These are phyloP conservation scores for Prosopis cineraria DNA, from an alignment of 306 rosid species.

Conservation along the genomic window DNA sequence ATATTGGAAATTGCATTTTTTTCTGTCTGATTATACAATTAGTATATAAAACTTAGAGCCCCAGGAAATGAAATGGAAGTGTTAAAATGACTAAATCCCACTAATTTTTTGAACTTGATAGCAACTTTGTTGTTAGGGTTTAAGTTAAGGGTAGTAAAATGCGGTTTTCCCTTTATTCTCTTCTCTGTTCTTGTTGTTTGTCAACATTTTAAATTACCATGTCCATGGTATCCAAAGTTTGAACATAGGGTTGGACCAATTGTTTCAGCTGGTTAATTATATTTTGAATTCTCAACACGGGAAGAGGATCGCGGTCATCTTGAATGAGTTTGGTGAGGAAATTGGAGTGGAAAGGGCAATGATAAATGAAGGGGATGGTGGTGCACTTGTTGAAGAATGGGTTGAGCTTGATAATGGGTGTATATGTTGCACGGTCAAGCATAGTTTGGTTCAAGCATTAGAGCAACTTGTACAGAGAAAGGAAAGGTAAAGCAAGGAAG, in stretches of 20 bases:
- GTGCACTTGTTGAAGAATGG: slow-evolving; percentile 96
- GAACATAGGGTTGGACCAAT: slow-evolving; percentile 6
- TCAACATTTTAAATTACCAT: neutral
- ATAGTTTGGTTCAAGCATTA: slow-evolving; percentile 89
- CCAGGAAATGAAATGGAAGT: neutral
- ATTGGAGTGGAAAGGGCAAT: slow-evolving; percentile 95
- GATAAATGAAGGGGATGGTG: slow-evolving; percentile 94
- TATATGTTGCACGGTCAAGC: slow-evolving; percentile 89
- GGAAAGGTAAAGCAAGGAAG: slow-evolving; percentile 58
- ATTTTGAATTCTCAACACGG: slow-evolving; percentile 80
- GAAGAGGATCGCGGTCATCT: slow-evolving; percentile 91
- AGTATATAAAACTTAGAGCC: neutral
- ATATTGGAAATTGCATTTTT: neutral
- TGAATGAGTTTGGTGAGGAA: slow-evolving; percentile 97
- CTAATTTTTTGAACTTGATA: neutral
- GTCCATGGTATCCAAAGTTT: slow-evolving; percentile 12
- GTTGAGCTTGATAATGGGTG: slow-evolving; percentile 96
- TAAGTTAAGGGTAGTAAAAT: neutral
- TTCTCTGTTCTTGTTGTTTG: neutral
- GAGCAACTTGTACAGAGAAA: slow-evolving; percentile 93
- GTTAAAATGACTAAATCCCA: neutral
- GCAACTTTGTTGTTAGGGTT: neutral
- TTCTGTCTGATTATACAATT: neutral
- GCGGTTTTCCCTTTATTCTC: neutral
- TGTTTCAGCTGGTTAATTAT: slow-evolving; percentile 76